Conservation (phyloP, 1,139 yeast genomes). For the Saccharomycopsis phalli region DNA sequence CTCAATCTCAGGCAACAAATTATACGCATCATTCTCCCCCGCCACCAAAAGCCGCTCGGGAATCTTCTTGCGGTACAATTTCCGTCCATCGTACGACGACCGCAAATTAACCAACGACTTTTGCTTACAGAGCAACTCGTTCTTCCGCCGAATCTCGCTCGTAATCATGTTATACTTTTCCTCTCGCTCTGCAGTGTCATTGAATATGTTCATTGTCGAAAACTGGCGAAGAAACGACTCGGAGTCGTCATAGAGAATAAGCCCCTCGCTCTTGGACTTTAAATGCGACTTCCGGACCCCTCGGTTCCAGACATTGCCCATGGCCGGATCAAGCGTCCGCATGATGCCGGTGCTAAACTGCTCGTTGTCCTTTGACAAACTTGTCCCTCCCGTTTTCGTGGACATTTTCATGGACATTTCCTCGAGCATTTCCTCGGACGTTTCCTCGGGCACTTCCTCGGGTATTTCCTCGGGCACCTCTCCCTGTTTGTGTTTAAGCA, state of each 20-base stretch:
- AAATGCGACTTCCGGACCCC: not conserved
- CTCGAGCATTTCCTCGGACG: not conserved
- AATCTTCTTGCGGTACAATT: not conserved
- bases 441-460: not conserved
- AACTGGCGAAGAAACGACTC: conserved; percentile 6
- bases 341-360: not conserved
- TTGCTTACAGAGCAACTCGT: not conserved
- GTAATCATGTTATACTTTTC: conserved; percentile 6
- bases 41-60: conserved; percentile 10
- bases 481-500: not conserved
- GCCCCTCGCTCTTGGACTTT: conserved; percentile 2
- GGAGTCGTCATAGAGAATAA: conserved; percentile 1
- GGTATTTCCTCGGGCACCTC: not conserved
- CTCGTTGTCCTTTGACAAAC: not conserved
- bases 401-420: not conserved
- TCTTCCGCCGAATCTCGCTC: conserved; percentile 9
- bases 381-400: not conserved
- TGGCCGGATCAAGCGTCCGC: conserved; percentile 11
- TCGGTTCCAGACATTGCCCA: conserved; percentile 2
- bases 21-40: conserved; percentile 4
- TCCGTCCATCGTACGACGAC: not conserved
- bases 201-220: conserved; percentile 3
- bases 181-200: not conserved
- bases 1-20: conserved; percentile 13
- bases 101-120: conserved; percentile 1